Evolutionary conservation across 768 basidiomycete species (phyloP), one percentile per base, ranked within the genome.

Genomic region (Leucogyrophana mollusca): DNA sequence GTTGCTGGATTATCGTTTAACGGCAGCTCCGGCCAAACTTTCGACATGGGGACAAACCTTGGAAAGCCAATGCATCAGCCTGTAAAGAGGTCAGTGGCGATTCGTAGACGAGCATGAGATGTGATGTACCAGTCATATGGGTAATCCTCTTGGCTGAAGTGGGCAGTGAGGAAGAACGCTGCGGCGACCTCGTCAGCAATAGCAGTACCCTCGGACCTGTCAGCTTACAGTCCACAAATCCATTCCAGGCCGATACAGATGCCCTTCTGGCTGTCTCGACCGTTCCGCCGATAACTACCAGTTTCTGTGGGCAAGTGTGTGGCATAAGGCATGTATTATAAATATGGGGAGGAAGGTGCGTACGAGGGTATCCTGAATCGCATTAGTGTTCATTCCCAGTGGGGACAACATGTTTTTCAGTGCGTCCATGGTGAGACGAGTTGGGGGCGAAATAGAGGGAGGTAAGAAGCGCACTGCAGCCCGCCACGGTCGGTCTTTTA

Each of bases 1-100:
- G 90, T 85, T 92, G 90, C 90, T 92, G 64, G 13, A 17, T 22
- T 22, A 47, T 48, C 13, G 37, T 23, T 33, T 18, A 34, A 27
- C 23, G 37, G 66, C 45, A 67, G 57, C 50, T 36, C 34, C 10
- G 40, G 32, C 22, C 37, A 39, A 13, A 41, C 10, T 40, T 25
- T 34, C n/a, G 38, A 40, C 23, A 48, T 42, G 16, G 48, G 55
- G 40, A 43, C 64, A 52, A 46, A 82, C 88, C 78, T 91, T 92
- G 18, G 87, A 76, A 38, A 92, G 74, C 90, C 90, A 92, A 57
- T 92, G 87, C 87, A 90, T 89, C 54, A 91, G 64, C 89, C 87
- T 90, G 53, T 23, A 18, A 27, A 53, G 41, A 60, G 50, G 21
- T 34, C 27, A n/a, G 17, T 43, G 14, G 17, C 16, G n/a, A 13